These are phyloP conservation scores for Kazachstania sp. DNA, from an alignment of 1,139 yeast genomes.

Conservation along the genomic window DNA sequence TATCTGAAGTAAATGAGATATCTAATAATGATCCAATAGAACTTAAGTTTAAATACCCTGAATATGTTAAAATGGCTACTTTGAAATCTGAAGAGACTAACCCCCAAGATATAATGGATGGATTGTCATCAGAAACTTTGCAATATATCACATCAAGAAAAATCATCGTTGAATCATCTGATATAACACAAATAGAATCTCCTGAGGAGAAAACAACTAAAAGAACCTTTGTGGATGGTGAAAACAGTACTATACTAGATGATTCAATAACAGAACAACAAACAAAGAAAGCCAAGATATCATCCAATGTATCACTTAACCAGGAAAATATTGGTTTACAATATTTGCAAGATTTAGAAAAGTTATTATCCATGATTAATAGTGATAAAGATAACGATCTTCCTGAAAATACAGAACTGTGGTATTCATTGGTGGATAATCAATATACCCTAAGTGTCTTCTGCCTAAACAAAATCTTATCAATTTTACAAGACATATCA, in stretches of 20 bases:
- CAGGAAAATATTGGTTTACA: conserved; percentile 16
- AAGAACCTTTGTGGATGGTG: conserved; percentile 5
- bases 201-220: not conserved
- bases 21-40: not conserved
- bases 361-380: conserved; percentile 8
- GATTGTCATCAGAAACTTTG: conserved; percentile 4
- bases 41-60: not conserved
- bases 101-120: not conserved
- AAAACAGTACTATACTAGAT: not conserved
- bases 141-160: conserved; percentile 4
- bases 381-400: not conserved
- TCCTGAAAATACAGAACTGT: conserved; percentile 13
- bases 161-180: not conserved
- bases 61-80: not conserved
- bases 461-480: conserved; percentile 14
- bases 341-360: conserved; percentile 16
- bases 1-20: not conserved
- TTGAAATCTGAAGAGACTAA: not conserved
- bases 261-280: not conserved
- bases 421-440: conserved; percentile 12
- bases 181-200: not conserved
- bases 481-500: conserved; percentile 16
- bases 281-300: conserved; percentile 14
- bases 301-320: conserved; percentile 17
- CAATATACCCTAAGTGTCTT: conserved; percentile 10